phyloP scores from a whole-genome alignment of 176 grass and related monocot genomes.

The Oryza rufipogon region DNA sequence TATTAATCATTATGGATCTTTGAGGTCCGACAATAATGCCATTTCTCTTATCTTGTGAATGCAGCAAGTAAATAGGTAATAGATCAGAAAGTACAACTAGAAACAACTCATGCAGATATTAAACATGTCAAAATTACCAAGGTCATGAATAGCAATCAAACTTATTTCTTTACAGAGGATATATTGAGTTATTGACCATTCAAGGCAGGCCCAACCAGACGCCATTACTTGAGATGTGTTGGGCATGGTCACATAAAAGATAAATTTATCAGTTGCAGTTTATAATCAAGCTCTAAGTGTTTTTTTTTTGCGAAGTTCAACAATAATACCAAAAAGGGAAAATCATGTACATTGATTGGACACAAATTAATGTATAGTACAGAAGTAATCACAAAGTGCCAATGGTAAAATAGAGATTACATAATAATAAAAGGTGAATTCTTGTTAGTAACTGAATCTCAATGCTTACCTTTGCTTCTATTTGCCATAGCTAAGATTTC shows the following conservation, averaged over 20 bases:
- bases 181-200: neutral
- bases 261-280: neutral
- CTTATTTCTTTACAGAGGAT: constrained; percentile 12
- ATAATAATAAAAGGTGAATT: constrained; percentile 19
- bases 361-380: neutral
- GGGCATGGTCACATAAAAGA: neutral
- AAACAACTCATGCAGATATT: constrained; percentile 21
- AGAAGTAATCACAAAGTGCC: constrained; percentile 4
- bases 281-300: neutral
- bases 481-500: constrained; percentile 19
- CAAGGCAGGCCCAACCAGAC: neutral
- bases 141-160: neutral
- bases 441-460: constrained; percentile 4
- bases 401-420: neutral
- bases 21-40: neutral
- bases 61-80: neutral
- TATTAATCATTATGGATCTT: neutral
- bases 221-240: neutral
- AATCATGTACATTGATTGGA: neutral
- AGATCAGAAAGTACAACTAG: neutral
- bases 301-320: constrained; percentile 11
- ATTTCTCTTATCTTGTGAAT: constrained; percentile 5
- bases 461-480: constrained; percentile 34
- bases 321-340: neutral
- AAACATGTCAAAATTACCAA: constrained; percentile 20